These are phyloP conservation scores for Cladochytrium tenue DNA, from an alignment of 371 early-diverging fungal species.

Conservation along the genomic window DNA sequence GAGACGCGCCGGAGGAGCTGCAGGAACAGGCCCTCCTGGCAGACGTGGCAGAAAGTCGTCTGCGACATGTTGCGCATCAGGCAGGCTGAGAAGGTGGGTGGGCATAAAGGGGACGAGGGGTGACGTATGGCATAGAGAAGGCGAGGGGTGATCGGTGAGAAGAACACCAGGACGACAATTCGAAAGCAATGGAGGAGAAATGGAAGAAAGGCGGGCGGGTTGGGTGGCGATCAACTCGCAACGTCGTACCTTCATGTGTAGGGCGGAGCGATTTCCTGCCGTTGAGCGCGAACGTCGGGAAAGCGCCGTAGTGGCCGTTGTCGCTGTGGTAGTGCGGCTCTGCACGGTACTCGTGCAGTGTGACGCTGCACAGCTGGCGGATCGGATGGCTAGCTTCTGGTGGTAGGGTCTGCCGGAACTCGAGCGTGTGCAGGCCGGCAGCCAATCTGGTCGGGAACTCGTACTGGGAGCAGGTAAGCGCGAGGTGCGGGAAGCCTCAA, in stretches of 20 bases:
- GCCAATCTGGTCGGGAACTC: constrained; percentile 40
- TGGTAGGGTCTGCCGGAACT: constrained; percentile 35
- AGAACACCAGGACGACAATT: too few species aligned
- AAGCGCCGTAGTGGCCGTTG: constrained; percentile 46
- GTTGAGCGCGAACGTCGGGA: constrained; percentile 46
- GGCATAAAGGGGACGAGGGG: constrained; percentile 46
- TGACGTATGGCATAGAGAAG: constrained; percentile 10
- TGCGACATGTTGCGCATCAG: constrained; percentile 65
- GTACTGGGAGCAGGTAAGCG: too few species aligned
- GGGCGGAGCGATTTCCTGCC: constrained; percentile 51
- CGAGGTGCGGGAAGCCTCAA: not conserved
- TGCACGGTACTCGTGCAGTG: constrained; percentile 53
- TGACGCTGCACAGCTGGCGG: constrained; percentile 56
- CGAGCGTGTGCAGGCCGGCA: constrained; percentile 39
- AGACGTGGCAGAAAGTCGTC: constrained; percentile 50
- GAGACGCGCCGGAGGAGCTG: constrained; percentile 47
- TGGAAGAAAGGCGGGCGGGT: too few species aligned
- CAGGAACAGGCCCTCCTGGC: constrained; percentile 63
- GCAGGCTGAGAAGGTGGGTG: constrained; percentile 52
- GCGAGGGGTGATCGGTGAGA: too few species aligned
- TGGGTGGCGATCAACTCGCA: too few species aligned
- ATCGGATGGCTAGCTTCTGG: constrained; percentile 36
- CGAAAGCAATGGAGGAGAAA: too few species aligned
- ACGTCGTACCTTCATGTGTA: constrained; percentile 52
- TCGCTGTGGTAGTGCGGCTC: constrained; percentile 37